Conservation (phyloP, 2,329 filamentous ascomycete genomes). For the Monosporascus sp. region DNA sequence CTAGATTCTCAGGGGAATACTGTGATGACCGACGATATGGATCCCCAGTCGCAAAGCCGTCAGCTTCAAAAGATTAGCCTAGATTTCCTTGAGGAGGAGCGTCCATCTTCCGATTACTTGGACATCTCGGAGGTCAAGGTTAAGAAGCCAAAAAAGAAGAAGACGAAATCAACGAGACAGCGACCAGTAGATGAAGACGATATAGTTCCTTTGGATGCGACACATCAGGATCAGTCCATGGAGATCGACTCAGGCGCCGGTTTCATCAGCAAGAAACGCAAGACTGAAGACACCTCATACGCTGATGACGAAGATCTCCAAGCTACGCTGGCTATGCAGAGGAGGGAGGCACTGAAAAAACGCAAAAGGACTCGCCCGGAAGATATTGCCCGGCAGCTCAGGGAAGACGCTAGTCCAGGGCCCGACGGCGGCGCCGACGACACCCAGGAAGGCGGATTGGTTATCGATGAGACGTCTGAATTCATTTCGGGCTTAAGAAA, state of each 20-base stretch:
- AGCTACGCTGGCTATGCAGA: conserved; percentile 75
- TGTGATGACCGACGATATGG: conserved; percentile 54
- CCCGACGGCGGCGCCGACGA: conserved; percentile 41
- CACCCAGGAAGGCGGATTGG: conserved; percentile 52
- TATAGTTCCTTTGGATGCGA: conserved; percentile 41
- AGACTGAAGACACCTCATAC: conserved; percentile 62
- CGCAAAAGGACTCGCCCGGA: conserved; percentile 81
- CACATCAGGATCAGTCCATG: conserved; percentile 53
- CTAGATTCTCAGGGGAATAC: conserved; percentile 72
- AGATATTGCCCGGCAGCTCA: conserved; percentile 78
- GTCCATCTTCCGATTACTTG: conserved; percentile 78
- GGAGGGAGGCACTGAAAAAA: conserved; percentile 82
- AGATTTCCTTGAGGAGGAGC: conserved; percentile 56
- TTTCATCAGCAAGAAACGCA: conserved; percentile 53
- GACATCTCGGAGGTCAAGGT: conserved; percentile 84
- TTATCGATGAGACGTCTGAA: conserved; percentile 95
- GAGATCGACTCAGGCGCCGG: conserved; percentile 62
- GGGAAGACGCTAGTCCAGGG: conserved; percentile 53
- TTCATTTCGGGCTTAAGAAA: conserved; percentile 85
- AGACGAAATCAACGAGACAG: conserved; percentile 69
- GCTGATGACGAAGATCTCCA: conserved; percentile 93
- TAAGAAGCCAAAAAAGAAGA: conserved; percentile 91
- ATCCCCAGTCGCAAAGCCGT: conserved; percentile 50
- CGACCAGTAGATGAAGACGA: conserved; percentile 62
- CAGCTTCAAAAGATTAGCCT: conserved; percentile 71